phyloP scores from a whole-genome alignment of 495 filamentous ascomycete genomes.

The Neurospora sp. region DNA sequence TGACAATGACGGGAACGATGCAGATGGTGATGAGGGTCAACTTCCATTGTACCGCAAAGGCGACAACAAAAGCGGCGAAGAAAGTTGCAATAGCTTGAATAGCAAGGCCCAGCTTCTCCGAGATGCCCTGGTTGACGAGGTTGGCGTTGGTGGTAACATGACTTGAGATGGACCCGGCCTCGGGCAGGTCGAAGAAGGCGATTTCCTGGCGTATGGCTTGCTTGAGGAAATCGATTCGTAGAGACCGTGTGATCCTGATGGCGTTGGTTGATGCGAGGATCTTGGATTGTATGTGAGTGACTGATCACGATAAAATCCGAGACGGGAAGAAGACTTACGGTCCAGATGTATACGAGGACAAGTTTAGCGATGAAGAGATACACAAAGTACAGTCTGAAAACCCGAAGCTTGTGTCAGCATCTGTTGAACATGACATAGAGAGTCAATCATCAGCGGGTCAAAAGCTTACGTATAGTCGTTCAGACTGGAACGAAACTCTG shows the following conservation, averaged over 20 bases:
- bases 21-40: conserved; percentile 47
- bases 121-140: conserved; percentile 36
- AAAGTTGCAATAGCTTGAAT: conserved; percentile 46
- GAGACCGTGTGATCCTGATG: conserved; percentile 15
- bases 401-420: not conserved
- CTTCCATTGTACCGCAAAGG: conserved; percentile 43
- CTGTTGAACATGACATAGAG: not conserved
- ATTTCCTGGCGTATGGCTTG: conserved; percentile 28
- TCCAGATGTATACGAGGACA: conserved; percentile 34
- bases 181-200: conserved; percentile 27
- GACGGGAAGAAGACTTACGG: conserved; percentile 22
- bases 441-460: not conserved
- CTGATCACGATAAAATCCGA: not conserved
- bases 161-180: conserved; percentile 32
- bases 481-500: conserved; percentile 8
- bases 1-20: conserved; percentile 38
- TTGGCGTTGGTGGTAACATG: conserved; percentile 25
- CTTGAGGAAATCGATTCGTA: conserved; percentile 25
- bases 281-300: not conserved
- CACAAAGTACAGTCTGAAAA: conserved; percentile 31
- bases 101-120: conserved; percentile 50
- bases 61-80: conserved; percentile 46
- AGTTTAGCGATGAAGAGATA: conserved; percentile 47
- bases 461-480: conserved; percentile 9
- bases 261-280: conserved; percentile 7